Conservation (phyloP, 2,329 filamentous ascomycete species). For the Ceratocystis smalleyi region DNA sequence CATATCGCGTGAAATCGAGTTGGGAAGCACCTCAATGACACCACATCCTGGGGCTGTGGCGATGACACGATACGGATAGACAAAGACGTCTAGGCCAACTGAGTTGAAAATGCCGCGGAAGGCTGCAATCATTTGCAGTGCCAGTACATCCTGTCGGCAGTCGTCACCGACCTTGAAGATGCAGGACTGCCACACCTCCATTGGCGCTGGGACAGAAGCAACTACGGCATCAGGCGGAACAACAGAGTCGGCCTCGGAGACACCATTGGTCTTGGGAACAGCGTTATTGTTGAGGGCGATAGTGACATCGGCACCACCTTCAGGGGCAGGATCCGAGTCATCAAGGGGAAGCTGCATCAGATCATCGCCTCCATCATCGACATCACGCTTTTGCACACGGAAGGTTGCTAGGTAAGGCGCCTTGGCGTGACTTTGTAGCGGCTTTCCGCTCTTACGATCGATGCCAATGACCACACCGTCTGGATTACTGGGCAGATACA, state of each 20-base stretch:
- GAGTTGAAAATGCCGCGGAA: constrained; percentile 95
- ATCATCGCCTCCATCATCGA: constrained; percentile 12
- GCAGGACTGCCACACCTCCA: constrained; percentile 97
- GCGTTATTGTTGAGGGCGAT: not conserved
- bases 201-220: constrained; percentile 23
- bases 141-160: constrained; percentile 90
- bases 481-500: constrained; percentile 92
- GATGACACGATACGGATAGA: constrained; percentile 93
- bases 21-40: constrained; percentile 94
- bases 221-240: not conserved
- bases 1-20: constrained; percentile 98
- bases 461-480: constrained; percentile 96
- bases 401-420: constrained; percentile 99
- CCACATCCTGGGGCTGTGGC: constrained; percentile 94
- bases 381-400: constrained; percentile 66
- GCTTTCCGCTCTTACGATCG: constrained; percentile 93
- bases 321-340: constrained; percentile 33
- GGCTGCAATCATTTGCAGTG: constrained; percentile 91
- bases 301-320: constrained; percentile 27
- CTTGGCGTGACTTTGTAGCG: constrained; percentile 93
- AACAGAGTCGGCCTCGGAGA: constrained; percentile 18
- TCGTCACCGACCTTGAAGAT: constrained; percentile 99
- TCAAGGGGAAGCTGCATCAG: constrained; percentile 32
- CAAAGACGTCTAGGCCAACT: constrained; percentile 88
- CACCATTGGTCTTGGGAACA: constrained; percentile 5